Percentiles rank a stretch among this genome's conserved stretches.
Evolutionary conservation across 495 filamentous ascomycete genomes (phyloP).

Genomic region (Tetracladium setigerum): DNA sequence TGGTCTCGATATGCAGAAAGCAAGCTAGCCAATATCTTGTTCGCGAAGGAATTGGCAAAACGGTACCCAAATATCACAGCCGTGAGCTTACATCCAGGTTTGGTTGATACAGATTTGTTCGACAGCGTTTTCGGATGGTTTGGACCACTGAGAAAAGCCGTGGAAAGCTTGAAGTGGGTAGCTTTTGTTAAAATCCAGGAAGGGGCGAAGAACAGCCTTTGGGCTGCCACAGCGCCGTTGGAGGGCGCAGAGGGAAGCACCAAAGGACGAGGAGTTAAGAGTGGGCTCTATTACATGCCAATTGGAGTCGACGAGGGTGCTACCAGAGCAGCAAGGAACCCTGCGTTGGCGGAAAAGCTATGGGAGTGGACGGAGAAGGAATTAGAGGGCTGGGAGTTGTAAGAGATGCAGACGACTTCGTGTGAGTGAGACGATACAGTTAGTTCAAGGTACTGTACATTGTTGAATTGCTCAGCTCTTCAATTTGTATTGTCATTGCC

Average conservation of each 20-base stretch:
- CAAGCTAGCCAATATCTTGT: constrained; percentile 69
- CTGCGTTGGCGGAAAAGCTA: constrained; percentile 39
- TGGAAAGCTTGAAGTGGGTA: neutral
- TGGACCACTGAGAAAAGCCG: neutral
- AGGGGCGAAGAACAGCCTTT: constrained; percentile 54
- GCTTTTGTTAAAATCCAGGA: constrained; percentile 21
- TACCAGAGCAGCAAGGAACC: constrained; percentile 34
- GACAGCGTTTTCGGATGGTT: constrained; percentile 1
- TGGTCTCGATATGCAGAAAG: constrained; percentile 52
- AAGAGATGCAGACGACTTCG: no score
- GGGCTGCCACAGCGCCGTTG: constrained; percentile 37
- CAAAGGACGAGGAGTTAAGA: constrained; percentile 17
- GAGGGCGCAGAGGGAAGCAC: constrained; percentile 1
- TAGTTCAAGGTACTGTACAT: no score
- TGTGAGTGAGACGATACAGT: no score
- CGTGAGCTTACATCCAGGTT: constrained; percentile 59
- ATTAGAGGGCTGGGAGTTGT: constrained; percentile 20
- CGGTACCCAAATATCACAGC: constrained; percentile 41
- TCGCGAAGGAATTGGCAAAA: constrained; percentile 47
- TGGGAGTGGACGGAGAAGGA: constrained; percentile 61
- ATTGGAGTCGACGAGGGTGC: constrained; percentile 33
- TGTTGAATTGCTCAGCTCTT: no score
- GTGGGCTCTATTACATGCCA: constrained; percentile 47
- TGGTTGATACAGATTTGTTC: constrained; percentile 30
- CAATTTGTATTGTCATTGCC: no score